Evolutionary conservation across 2,329 filamentous ascomycete genomes (phyloP).

Genomic region (Diplodia seriata): DNA sequence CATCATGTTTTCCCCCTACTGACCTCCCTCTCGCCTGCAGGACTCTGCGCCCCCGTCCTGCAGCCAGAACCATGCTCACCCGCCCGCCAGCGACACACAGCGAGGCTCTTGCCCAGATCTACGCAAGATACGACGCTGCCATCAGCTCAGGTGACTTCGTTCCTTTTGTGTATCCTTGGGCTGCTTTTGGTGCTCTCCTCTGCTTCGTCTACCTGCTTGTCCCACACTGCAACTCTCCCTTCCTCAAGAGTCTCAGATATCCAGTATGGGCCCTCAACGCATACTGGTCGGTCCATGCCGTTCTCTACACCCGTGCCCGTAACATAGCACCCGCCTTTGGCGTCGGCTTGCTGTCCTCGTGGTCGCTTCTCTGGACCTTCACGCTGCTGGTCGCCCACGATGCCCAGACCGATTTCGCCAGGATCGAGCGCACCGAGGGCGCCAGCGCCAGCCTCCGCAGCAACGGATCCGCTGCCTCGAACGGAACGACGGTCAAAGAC

Average conservation of each 20-base stretch:
- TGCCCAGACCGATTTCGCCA: conserved; percentile 60
- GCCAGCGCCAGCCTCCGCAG: conserved; percentile 14
- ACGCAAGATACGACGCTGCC: conserved; percentile 49
- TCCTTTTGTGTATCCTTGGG: conserved; percentile 56
- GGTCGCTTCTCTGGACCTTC: conserved; percentile 61
- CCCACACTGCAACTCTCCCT: conserved; percentile 52
- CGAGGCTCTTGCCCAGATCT: conserved; percentile 46
- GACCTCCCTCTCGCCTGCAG: neutral
- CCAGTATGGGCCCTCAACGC: conserved; percentile 55
- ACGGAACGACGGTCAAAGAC: conserved; percentile 33
- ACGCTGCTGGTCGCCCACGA: conserved; percentile 63
- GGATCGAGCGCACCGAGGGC: conserved; percentile 58
- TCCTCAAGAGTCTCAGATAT: conserved; percentile 52
- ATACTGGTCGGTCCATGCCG: conserved; percentile 52
- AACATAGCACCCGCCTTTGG: conserved; percentile 61
- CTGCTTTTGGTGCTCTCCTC: conserved; percentile 47
- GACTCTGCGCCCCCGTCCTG: conserved; percentile 35
- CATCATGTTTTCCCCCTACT: neutral
- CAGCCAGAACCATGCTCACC: conserved; percentile 35
- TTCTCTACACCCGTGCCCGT: conserved; percentile 55
- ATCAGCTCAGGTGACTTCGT: conserved; percentile 50
- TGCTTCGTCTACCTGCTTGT: conserved; percentile 60
- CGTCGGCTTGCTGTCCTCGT: conserved; percentile 61
- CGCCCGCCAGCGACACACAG: conserved; percentile 38
- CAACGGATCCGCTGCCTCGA: neutral